Evolutionary conservation across 2,329 filamentous ascomycete genomes (phyloP), one percentile per base, ranked within the genome.

Genomic region (Cladosporium sp.): DNA sequence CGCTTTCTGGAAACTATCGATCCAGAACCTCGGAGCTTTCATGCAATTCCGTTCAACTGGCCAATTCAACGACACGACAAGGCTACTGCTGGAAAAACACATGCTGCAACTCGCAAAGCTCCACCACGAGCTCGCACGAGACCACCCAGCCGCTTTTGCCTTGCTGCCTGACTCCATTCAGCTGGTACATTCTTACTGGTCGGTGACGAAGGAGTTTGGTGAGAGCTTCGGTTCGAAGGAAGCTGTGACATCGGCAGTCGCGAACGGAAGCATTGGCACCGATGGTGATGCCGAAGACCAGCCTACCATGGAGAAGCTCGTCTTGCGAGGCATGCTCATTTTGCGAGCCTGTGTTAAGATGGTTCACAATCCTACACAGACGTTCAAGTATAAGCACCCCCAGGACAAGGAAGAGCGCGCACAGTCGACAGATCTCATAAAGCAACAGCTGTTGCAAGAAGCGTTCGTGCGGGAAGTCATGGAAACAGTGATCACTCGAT

Each of bases 31-130:
- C 69, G 88, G 88, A n/a, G 85, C 90, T 49, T 89, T 97, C 68
- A 85, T 96, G 41, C 80, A 81, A 21, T 58, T 71, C 14, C 52
- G 68, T 85, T 86, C 66, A 85, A 85, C 41, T 15, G 63, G 52
- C 4, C 66, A 68, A 49, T 60, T 71, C 1, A 51, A 66, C 11
- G 61, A 55, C 15, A 57, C 65, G 7, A 54, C 60, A 3, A 28
- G 26, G n/a, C 28, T 51, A 8, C 75, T 90, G 28, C 81, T 96
- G n/a, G 91, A 91, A 70, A 96, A 93, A 75, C 93, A 97, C 75
- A 82, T 97, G 2, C 80, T 97, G 51, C 93, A 98, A 75, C 89
- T 98, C 59, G 89, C 93, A 3, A 99, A 98, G 78, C 82, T 99
- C 3, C 95, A 98, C 76, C 84, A 96, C 47, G 89, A 92, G 65